Conservation (phyloP, 1,139 yeast genomes). For the Pichia sp. region DNA sequence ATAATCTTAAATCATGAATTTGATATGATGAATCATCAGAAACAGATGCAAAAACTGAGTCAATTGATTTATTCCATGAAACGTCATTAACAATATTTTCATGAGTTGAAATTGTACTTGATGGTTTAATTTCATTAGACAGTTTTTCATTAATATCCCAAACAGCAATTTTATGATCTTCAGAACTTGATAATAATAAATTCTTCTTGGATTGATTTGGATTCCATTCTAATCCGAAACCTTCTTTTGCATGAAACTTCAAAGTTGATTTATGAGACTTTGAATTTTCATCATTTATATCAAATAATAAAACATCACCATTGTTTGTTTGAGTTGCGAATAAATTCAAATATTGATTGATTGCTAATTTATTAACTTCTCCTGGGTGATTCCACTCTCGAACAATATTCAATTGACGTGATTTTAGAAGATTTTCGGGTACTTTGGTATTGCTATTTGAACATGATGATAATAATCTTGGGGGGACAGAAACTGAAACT, state of each 20-base stretch:
- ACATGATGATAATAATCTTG: conserved; percentile 5
- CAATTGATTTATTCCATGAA: conserved; percentile 43
- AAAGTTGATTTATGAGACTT: conserved; percentile 33
- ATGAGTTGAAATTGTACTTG: conserved; percentile 41
- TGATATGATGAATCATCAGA: conserved; percentile 66
- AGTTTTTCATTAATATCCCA: conserved; percentile 49
- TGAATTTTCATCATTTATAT: conserved; percentile 21
- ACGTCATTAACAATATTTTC: conserved; percentile 49
- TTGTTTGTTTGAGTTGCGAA: conserved; percentile 46
- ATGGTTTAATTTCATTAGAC: conserved; percentile 30
- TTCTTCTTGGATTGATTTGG: conserved; percentile 23
- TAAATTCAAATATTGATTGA: conserved; percentile 33
- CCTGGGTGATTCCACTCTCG: conserved; percentile 49
- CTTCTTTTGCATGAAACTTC: conserved; percentile 58
- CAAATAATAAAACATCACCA: conserved; percentile 44
- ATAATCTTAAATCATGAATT: conserved; percentile 56
- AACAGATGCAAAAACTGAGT: conserved; percentile 58
- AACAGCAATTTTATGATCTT: conserved; percentile 58
- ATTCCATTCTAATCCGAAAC: conserved; percentile 68
- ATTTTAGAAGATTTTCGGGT: conserved; percentile 11
- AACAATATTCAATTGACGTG: conserved; percentile 32
- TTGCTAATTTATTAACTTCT: conserved; percentile 45
- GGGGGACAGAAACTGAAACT: conserved; percentile 28
- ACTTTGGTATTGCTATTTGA: background rate
- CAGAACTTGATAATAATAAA: conserved; percentile 56